phyloP scores from a whole-genome alignment of 106 monocot genomes.

The Narthecium ossifragum region DNA sequence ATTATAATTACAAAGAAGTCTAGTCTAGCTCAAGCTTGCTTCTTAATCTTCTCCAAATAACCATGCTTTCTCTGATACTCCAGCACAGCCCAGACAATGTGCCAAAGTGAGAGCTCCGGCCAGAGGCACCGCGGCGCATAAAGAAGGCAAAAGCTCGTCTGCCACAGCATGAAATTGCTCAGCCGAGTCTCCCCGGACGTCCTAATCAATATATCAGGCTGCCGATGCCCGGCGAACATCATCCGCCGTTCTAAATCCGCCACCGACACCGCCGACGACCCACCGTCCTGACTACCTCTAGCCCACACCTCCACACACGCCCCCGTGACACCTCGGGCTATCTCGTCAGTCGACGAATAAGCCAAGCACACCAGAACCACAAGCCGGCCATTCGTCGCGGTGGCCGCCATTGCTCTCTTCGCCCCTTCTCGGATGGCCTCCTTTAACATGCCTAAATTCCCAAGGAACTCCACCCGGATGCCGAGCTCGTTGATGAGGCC shows the following conservation, averaged over 20 bases:
- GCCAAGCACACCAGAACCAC: slow-evolving; percentile 30
- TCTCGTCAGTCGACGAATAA: slow-evolving; percentile 48
- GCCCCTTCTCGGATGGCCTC: slow-evolving; percentile 16
- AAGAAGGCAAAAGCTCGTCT: slow-evolving; percentile 18
- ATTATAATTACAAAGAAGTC: no score
- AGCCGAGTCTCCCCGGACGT: slow-evolving; percentile 50
- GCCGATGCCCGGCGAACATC: slow-evolving; percentile 8
- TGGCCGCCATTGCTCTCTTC: slow-evolving; percentile 28
- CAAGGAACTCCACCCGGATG: slow-evolving; percentile 26
- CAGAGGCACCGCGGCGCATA: slow-evolving; percentile 25
- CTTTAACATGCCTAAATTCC: slow-evolving; percentile 21
- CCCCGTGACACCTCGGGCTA: slow-evolving; percentile 14
- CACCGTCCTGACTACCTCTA: neutral
- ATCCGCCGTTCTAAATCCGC: slow-evolving; percentile 24
- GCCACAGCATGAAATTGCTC: slow-evolving; percentile 56
- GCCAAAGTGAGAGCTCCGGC: slow-evolving; percentile 38
- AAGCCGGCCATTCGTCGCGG: slow-evolving; percentile 18
- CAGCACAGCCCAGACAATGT: slow-evolving; percentile 40
- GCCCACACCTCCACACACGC: slow-evolving; percentile 8
- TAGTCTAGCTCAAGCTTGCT: slow-evolving; percentile 2
- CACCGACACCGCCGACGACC: neutral
- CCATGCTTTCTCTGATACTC: slow-evolving; percentile 24
- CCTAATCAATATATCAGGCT: slow-evolving; percentile 41
- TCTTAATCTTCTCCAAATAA: slow-evolving; percentile 22
- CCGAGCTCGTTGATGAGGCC: slow-evolving; percentile 22